phyloP scores from a whole-genome alignment of 495 filamentous ascomycete species.

The Thermothielavioides terrestris region DNA sequence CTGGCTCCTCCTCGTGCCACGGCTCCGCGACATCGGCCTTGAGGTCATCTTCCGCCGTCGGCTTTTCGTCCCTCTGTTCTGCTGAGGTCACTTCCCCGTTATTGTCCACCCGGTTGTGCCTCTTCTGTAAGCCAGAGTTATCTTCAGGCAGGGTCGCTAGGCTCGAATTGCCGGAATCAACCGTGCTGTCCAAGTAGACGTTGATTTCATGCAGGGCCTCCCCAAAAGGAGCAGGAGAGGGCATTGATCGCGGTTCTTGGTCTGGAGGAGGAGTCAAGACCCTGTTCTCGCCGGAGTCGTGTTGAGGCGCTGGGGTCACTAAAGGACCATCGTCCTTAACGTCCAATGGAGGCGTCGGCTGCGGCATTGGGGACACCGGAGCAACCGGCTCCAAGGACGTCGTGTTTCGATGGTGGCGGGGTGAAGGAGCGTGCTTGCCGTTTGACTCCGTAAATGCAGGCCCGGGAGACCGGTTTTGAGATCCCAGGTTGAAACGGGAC shows the following conservation, averaged over 20 bases:
- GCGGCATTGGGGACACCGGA: slow-evolving; percentile 4
- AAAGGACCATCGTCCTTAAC: not conserved
- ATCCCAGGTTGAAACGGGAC: no score
- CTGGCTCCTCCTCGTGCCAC: no score
- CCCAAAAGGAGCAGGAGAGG: not conserved
- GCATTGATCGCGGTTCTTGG: not conserved
- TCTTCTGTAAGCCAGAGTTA: no score
- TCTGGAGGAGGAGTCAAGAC: slow-evolving; percentile 1
- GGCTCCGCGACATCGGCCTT: no score
- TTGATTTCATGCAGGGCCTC: not conserved
- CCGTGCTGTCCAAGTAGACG: not conserved
- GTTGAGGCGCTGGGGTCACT: not conserved
- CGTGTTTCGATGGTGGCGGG: not conserved
- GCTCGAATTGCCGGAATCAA: no score
- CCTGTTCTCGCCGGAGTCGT: slow-evolving; percentile 5
- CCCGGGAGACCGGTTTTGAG: no score
- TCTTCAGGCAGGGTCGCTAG: no score
- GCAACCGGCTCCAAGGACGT: not conserved
- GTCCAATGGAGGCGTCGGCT: not conserved
- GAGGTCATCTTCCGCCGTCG: no score
- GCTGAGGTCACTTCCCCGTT: no score
- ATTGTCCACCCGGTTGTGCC: no score
- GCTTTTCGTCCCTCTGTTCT: no score
- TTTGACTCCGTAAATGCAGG: no score
- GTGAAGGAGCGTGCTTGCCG: not conserved